Conservation (phyloP, 1,284 basidiomycete species). For the Sporisorium iseilematis-ciliati region DNA sequence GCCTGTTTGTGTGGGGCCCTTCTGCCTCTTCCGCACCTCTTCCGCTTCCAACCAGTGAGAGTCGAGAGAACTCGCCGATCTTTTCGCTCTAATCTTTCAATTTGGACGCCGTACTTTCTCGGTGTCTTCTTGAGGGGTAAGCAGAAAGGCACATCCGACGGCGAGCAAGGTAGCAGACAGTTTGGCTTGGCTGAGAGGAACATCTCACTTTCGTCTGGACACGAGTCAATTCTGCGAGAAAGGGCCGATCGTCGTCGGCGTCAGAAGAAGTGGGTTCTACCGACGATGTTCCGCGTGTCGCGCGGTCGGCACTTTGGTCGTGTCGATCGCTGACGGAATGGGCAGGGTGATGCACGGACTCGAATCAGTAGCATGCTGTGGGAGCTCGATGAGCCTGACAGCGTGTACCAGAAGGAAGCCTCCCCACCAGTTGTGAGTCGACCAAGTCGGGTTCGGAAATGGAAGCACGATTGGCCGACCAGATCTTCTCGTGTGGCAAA, state of each 20-base stretch:
- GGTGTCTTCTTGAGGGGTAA: slow-evolving; percentile 22
- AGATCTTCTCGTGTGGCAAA: not conserved
- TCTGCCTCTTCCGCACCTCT: not conserved
- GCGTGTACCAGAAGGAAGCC: too few relatives aligned
- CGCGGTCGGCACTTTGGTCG: too few relatives aligned
- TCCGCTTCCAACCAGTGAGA: slow-evolving; percentile 20
- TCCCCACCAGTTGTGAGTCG: too few relatives aligned
- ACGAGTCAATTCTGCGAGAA: not conserved
- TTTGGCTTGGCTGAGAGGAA: not conserved
- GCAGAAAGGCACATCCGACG: not conserved
- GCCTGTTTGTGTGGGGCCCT: not conserved
- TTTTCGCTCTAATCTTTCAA: not conserved
- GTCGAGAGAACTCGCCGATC: slow-evolving; percentile 24
- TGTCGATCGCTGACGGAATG: too few relatives aligned
- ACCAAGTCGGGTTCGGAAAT: too few relatives aligned
- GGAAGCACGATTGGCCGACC: slow-evolving; percentile 1
- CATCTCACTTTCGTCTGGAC: not conserved
- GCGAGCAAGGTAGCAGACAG: not conserved
- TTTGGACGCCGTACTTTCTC: slow-evolving; percentile 21
- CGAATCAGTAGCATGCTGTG: too few relatives aligned
- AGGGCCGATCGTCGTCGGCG: not conserved
- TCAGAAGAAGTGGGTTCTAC: too few relatives aligned
- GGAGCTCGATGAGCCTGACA: too few relatives aligned
- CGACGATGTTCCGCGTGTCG: too few relatives aligned
- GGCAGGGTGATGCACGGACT: too few relatives aligned